These are phyloP conservation scores for Carex pumila DNA, from an alignment of 176 grass and related monocot species.

Conservation along the genomic window DNA sequence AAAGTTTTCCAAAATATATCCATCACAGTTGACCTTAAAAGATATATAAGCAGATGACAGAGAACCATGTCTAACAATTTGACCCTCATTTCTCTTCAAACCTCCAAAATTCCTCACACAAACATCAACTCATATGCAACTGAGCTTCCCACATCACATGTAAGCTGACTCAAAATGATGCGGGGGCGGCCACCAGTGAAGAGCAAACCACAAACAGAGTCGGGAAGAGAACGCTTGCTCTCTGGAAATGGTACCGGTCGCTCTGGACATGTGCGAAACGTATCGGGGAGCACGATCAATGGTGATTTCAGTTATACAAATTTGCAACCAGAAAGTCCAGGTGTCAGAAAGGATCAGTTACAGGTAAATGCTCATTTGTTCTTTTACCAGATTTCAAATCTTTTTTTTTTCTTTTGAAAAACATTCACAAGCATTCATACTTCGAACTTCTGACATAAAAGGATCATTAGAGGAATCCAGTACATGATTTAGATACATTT, in stretches of 20 bases:
- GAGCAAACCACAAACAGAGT: neutral
- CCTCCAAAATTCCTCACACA: neutral
- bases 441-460: neutral
- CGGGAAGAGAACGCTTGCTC: neutral
- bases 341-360: neutral
- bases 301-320: neutral
- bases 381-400: neutral
- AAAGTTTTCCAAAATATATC: neutral
- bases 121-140: neutral
- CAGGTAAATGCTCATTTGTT: slow-evolving; percentile 2
- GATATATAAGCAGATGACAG: neutral
- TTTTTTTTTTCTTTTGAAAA: neutral
- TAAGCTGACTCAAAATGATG: slow-evolving; percentile 7
- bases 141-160: neutral
- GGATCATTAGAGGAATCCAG: neutral
- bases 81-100: slow-evolving; percentile 7
- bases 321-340: neutral
- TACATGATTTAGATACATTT: neutral
- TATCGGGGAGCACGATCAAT: neutral
- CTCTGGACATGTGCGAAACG: neutral
- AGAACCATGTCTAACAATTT: slow-evolving; percentile 8
- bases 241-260: neutral
- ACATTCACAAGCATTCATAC: neutral
- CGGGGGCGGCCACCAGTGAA: neutral
- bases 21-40: slow-evolving; percentile 1